A percentile compares a stretch with the other conserved stretches of the same genome.
phyloP scores from a whole-genome alignment of 306 rosid species.

The Adenanthera pavonina region DNA sequence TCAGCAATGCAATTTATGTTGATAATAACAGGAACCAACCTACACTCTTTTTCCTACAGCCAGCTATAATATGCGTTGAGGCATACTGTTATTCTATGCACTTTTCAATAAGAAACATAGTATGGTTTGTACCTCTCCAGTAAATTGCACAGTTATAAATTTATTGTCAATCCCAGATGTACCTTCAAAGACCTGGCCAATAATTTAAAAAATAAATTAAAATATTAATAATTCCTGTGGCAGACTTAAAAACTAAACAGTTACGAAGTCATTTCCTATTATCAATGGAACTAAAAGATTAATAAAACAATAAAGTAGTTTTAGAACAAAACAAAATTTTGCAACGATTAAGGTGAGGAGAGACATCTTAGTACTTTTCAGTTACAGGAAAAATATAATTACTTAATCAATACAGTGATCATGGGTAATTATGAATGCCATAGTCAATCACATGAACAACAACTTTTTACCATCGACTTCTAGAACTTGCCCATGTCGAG shows the following conservation, averaged over 20 bases:
- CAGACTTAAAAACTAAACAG: slow-evolving; percentile 19
- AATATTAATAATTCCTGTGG: neutral
- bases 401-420: neutral
- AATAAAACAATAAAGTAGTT: neutral
- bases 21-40: slow-evolving; percentile 21
- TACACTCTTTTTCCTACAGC: neutral
- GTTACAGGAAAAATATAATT: slow-evolving; percentile 8
- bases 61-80: slow-evolving; percentile 3
- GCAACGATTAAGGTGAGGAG: neutral
- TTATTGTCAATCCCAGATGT: slow-evolving; percentile 99
- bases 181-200: slow-evolving; percentile 89
- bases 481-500: slow-evolving; percentile 90
- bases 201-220: slow-evolving; percentile 1
- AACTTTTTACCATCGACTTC: slow-evolving; percentile 97
- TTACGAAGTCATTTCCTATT: slow-evolving; percentile 1
- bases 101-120: neutral
- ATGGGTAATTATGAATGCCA: slow-evolving; percentile 7
- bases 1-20: slow-evolving; percentile 9
- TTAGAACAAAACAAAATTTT: neutral
- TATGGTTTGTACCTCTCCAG: slow-evolving; percentile 80
- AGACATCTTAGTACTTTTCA: neutral
- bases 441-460: slow-evolving; percentile 24
- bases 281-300: slow-evolving; percentile 2
- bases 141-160: slow-evolving; percentile 95
- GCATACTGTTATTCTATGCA: neutral